A percentile compares a stretch with the other conserved stretches of the same genome.
phyloP scores from a whole-genome alignment of 2,329 filamentous ascomycete genomes.

The Neospermospora avenae region DNA sequence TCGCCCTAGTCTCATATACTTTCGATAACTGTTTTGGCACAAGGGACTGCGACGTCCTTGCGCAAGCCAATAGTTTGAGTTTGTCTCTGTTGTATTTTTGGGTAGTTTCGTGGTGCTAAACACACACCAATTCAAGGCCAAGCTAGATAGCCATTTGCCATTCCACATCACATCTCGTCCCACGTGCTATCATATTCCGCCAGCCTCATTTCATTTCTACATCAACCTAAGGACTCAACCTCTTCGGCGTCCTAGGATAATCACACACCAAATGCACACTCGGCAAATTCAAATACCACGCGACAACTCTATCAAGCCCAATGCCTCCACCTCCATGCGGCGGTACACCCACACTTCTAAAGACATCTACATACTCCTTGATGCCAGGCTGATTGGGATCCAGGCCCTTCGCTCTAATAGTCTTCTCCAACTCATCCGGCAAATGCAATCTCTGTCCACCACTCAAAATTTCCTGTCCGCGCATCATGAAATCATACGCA shows the following conservation, averaged over 20 bases:
- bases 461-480: conserved; percentile 88
- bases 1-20: no score
- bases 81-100: no score
- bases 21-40: no score
- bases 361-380: conserved; percentile 85
- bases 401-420: conserved; percentile 75
- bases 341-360: conserved; percentile 77
- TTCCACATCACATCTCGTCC: background rate
- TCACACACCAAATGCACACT: conserved; percentile 56
- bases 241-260: conserved; percentile 60
- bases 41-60: no score
- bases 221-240: conserved; percentile 49
- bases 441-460: conserved; percentile 91
- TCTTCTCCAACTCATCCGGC: conserved; percentile 69
- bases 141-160: no score
- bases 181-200: no score
- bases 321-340: conserved; percentile 89
- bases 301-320: conserved; percentile 81
- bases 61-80: no score
- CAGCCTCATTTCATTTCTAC: no score
- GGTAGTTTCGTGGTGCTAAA: no score
- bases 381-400: conserved; percentile 72
- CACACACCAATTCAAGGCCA: no score
- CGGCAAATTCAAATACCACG: conserved; percentile 57
- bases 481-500: conserved; percentile 80